Percentiles rank a stretch among this genome's conserved stretches.
phyloP scores from a whole-genome alignment of 371 early-diverging fungal species.

The Batrachochytrium dendrobatidis region DNA sequence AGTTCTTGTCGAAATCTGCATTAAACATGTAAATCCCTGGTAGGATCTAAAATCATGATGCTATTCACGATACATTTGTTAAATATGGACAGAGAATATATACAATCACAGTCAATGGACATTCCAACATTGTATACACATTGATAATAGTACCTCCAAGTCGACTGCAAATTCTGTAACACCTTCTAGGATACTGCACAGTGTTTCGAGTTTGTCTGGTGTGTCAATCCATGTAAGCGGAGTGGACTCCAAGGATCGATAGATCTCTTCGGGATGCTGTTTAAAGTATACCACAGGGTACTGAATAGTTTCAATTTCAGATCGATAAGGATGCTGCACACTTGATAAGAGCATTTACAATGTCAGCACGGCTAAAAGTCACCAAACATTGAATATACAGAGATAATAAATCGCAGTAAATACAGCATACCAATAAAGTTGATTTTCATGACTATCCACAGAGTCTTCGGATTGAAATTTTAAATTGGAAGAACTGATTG shows the following conservation, averaged over 20 bases:
- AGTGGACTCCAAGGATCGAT: slow-evolving; percentile 53
- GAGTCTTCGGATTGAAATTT: too few relatives aligned
- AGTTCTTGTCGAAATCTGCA: slow-evolving; percentile 86
- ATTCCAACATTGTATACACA: too few relatives aligned
- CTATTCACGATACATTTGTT: slow-evolving; percentile 11
- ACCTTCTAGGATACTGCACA: slow-evolving; percentile 55
- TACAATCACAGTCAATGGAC: not conserved
- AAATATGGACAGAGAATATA: slow-evolving; percentile 6
- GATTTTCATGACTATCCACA: too few relatives aligned
- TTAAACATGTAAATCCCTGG: slow-evolving; percentile 90
- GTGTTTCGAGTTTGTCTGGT: slow-evolving; percentile 50
- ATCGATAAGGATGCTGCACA: slow-evolving; percentile 84
- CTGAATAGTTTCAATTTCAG: slow-evolving; percentile 75
- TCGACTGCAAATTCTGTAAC: slow-evolving; percentile 83
- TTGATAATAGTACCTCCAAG: slow-evolving; percentile 54
- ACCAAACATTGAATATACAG: too few relatives aligned
- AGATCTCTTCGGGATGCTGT: slow-evolving; percentile 47
- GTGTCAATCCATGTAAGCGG: slow-evolving; percentile 65
- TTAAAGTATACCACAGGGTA: slow-evolving; percentile 68
- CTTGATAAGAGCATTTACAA: slow-evolving; percentile 2
- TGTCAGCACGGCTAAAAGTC: too few relatives aligned
- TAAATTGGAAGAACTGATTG: too few relatives aligned
- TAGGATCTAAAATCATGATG: slow-evolving; percentile 89
- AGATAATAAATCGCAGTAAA: not conserved
- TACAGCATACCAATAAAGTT: slow-evolving; percentile 9